A percentile compares a stretch with the other conserved stretches of the same genome.
phyloP scores from a whole-genome alignment of 169 alveolate genomes.

The Plasmodium billcollinsi region DNA sequence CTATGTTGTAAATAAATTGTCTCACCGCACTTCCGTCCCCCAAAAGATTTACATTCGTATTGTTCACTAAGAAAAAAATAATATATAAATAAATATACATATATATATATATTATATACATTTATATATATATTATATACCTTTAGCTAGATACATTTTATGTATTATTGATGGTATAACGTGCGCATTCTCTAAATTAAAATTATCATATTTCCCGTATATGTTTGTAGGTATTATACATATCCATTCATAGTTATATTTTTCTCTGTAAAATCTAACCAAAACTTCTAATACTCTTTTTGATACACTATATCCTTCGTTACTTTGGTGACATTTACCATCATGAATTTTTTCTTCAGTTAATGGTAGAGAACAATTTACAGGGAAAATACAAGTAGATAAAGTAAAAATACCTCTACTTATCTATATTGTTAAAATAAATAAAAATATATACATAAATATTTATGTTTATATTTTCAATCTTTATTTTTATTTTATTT shows the following conservation, averaged over 20 bases:
- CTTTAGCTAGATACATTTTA: slow-evolving; percentile 76
- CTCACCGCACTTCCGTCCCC: slow-evolving; percentile 63
- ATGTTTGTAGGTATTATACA: slow-evolving; percentile 76
- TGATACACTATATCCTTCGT: slow-evolving; percentile 75
- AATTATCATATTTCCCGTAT: slow-evolving; percentile 74
- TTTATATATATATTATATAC: slow-evolving; percentile 5
- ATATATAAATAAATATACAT: not conserved
- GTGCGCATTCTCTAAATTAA: slow-evolving; percentile 42
- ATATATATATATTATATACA: not conserved
- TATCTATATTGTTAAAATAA: slow-evolving; percentile 24
- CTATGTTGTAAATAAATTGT: slow-evolving; percentile 70
- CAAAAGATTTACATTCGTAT: slow-evolving; percentile 50
- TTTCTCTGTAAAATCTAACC: slow-evolving; percentile 74
- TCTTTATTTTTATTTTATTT: not conserved
- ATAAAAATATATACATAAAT: not conserved
- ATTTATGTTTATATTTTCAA: slow-evolving; percentile 5
- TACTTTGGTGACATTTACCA: slow-evolving; percentile 65
- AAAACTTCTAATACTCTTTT: slow-evolving; percentile 72
- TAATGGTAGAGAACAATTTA: slow-evolving; percentile 50
- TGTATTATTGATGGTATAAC: slow-evolving; percentile 73
- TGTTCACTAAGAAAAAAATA: slow-evolving; percentile 24
- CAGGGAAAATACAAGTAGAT: slow-evolving; percentile 73
- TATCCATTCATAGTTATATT: slow-evolving; percentile 71
- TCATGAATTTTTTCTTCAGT: slow-evolving; percentile 67
- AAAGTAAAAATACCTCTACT: slow-evolving; percentile 67